Conservation (phyloP, 139 green algal genomes). For the Chlorella sorokiniana region DNA sequence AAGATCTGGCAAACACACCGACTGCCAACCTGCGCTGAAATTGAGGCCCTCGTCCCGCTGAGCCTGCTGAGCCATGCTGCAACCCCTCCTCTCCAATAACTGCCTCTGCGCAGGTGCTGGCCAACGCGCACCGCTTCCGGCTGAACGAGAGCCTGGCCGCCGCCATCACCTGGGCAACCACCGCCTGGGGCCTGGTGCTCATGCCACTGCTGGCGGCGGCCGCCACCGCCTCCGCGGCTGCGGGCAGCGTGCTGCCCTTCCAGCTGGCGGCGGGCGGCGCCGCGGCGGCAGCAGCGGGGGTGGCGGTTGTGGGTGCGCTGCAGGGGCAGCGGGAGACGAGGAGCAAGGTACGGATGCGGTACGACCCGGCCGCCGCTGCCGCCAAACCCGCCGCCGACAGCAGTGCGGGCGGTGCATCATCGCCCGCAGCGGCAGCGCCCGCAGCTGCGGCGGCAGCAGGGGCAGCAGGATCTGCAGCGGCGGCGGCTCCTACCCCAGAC, state of each 20-base stretch:
- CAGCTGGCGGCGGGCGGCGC: slow-evolving; percentile 3
- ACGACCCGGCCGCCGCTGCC: not conserved
- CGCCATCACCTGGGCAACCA: not conserved
- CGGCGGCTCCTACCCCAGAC: not conserved
- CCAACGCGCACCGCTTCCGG: slow-evolving; percentile 33
- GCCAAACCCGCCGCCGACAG: not conserved
- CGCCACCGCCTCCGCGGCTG: not conserved
- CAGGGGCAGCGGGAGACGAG: not conserved
- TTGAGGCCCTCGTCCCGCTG: too few species aligned
- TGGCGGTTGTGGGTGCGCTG: not conserved
- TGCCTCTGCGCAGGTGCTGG: not conserved
- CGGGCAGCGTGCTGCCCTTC: slow-evolving; percentile 24
- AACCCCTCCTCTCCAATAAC: not conserved
- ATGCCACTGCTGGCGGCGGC: slow-evolving; percentile 1
- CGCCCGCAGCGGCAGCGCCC: not conserved
- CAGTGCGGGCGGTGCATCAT: slow-evolving; percentile 5
- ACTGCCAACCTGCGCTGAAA: too few species aligned
- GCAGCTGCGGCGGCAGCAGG: not conserved
- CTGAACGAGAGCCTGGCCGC: slow-evolving; percentile 45
- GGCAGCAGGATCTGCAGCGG: slow-evolving; percentile 5
- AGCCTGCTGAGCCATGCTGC: not conserved
- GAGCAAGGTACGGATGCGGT: slow-evolving; percentile 19
- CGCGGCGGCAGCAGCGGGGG: not conserved
- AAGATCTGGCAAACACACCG: too few species aligned
- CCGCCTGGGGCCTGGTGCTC: not conserved